These are phyloP conservation scores for Leccinum fallax DNA, from an alignment of 1,284 basidiomycete genomes.

Conservation along the genomic window DNA sequence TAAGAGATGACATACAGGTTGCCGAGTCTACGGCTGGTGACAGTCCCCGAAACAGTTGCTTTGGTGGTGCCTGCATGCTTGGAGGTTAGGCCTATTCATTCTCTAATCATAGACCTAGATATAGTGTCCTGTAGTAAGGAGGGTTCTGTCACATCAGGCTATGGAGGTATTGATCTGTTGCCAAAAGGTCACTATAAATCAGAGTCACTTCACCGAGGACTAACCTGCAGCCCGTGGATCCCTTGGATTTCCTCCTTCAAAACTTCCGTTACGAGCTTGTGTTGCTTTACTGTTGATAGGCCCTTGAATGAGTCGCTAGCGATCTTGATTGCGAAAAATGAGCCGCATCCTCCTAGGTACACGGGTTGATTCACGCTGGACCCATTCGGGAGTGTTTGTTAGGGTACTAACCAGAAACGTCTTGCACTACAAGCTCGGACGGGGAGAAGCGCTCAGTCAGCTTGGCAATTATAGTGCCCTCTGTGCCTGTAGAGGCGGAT, in stretches of 20 bases:
- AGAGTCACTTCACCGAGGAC: conserved; percentile 20
- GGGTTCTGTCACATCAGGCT: conserved; percentile 2
- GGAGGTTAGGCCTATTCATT: not conserved
- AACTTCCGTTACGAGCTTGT: conserved; percentile 86
- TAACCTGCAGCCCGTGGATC: conserved; percentile 94
- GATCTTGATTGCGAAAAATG: conserved; percentile 94
- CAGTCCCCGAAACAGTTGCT: not conserved
- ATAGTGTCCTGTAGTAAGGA: conserved; percentile 4
- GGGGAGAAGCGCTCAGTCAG: conserved; percentile 76
- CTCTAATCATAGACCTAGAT: conserved; percentile 11
- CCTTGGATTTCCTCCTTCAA: conserved; percentile 89
- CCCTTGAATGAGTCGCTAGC: conserved; percentile 86
- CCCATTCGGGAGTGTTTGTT: not conserved
- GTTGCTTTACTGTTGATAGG: conserved; percentile 89
- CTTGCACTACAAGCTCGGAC: conserved; percentile 78
- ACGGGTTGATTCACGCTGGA: conserved; percentile 2
- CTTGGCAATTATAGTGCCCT: conserved; percentile 67
- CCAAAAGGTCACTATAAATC: conserved; percentile 13
- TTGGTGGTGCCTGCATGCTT: not conserved
- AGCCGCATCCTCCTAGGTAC: conserved; percentile 87
- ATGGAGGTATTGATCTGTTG: conserved; percentile 34
- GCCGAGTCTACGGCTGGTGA: conserved; percentile 2
- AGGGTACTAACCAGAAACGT: conserved; percentile 75
- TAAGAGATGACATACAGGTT: not conserved
- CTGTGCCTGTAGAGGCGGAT: conserved; percentile 12